Percentiles rank a stretch among this genome's conserved stretches.
phyloP scores from a whole-genome alignment of 2,329 filamentous ascomycete genomes.

The Lecanicillium sp. region DNA sequence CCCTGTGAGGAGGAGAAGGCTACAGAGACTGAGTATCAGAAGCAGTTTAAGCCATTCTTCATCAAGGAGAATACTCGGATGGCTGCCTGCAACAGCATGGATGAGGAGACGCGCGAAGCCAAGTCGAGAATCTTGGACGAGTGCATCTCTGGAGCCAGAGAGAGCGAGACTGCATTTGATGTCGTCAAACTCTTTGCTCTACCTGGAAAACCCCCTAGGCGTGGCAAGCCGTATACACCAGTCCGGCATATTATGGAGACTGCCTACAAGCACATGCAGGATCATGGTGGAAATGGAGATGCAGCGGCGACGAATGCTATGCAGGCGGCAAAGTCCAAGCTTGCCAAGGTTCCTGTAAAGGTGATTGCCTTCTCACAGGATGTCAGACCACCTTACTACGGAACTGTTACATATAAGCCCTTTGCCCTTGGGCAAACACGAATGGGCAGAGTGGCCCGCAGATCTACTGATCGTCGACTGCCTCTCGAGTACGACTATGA shows the following conservation, averaged over 20 bases:
- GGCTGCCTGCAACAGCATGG: constrained; percentile 51
- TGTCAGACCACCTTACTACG: constrained; percentile 63
- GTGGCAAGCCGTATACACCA: constrained; percentile 40
- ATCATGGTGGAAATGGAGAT: constrained; percentile 21
- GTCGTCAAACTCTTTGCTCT: constrained; percentile 39
- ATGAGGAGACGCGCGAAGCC: constrained; percentile 44
- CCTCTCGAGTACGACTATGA: constrained; percentile 76
- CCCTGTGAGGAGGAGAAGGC: not conserved
- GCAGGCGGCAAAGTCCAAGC: constrained; percentile 26
- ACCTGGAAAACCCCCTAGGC: constrained; percentile 24
- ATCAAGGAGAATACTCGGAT: constrained; percentile 66
- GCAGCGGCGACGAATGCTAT: constrained; percentile 25
- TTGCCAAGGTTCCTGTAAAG: constrained; percentile 55
- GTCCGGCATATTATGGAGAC: constrained; percentile 56
- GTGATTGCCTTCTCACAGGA: constrained; percentile 55
- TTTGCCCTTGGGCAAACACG: constrained; percentile 34
- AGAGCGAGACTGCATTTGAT: constrained; percentile 35
- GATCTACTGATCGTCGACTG: constrained; percentile 47
- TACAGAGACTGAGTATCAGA: constrained; percentile 50
- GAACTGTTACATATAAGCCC: constrained; percentile 59
- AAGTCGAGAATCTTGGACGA: constrained; percentile 47
- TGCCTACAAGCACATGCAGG: constrained; percentile 40
- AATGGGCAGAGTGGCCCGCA: constrained; percentile 42
- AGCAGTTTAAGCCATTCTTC: constrained; percentile 74
- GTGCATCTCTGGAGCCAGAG: constrained; percentile 38